Base-by-base conservation (phyloP, 805 yeast genomes). In the Wickerhamia fluorescens region DNA sequence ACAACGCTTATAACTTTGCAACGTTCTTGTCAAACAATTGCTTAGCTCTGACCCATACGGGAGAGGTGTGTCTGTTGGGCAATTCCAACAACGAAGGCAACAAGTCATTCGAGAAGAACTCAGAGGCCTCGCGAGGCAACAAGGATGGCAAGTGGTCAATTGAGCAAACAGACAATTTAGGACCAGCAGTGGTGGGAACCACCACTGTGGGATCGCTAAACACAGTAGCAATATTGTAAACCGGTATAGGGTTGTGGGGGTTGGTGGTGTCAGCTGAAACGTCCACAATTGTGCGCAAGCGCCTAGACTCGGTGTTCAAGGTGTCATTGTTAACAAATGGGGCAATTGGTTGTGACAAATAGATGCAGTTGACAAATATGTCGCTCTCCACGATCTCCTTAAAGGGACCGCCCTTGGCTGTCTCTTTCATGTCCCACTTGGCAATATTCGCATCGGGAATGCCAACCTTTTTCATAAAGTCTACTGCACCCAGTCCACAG, bases 251-350 rank as follows among this genome's bases (percentile, higher is more conserved):
- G 66, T 92, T 92, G 68, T 87, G 89, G 37, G 96, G 96, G 60
- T 92, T 92, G 31, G 98, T 92, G 27, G 97, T 92, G 63, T 92
- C 99, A 33, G 98, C 98, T 29, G 95, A 84, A 34, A 92, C 99
- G 58, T 92, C 99, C 30, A 92, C 96, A 37, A 92, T 86, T 11
- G 94, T 85, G 58, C 89, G 75, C 52, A 92, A 73, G 41, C 71
- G 79, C 75, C 98, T 85, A 40, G 66, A 59, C 24, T 66, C 60
- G 34, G 52, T 56, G 61, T 83, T 82, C 54, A 92, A 71, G 35
- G 73, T 56, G 18, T 81, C 82, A 44, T 53, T 58, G 60, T 79
- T 75, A 51, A 86, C 70, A 55, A 92, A 92, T 30, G 97, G 96
- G 19, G 97, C 79, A 50, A 92, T 92, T 52, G 95, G 94, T 61